Percentiles rank a stretch among this genome's conserved stretches.
These are phyloP conservation scores for Wickerhamiella domercqiae DNA, from an alignment of 805 yeast genomes.

Conservation along the genomic window DNA sequence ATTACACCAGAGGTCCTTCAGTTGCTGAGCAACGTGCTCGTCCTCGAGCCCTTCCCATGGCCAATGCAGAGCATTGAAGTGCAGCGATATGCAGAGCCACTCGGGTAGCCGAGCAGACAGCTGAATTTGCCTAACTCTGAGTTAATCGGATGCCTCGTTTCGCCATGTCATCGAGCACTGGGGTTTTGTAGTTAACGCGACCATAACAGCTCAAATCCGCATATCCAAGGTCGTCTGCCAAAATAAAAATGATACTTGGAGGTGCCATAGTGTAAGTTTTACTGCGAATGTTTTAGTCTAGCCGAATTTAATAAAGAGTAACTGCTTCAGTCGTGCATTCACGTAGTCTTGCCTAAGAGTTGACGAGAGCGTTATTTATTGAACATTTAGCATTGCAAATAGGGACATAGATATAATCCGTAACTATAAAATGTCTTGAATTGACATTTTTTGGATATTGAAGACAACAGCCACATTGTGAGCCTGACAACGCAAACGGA, in stretches of 20 bases:
- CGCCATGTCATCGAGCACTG: slow-evolving; percentile 34
- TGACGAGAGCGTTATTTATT: no score
- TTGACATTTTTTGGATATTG: no score
- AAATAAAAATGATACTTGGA: slow-evolving; percentile 40
- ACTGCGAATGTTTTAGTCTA: no score
- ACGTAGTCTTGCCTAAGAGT: no score
- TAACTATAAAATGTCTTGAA: no score
- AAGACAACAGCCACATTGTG: no score
- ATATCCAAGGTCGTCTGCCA: slow-evolving; percentile 49
- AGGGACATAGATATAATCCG: no score
- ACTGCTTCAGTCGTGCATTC: no score
- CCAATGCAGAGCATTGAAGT: slow-evolving; percentile 56
- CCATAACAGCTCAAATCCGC: slow-evolving; percentile 42
- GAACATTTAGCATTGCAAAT: no score
- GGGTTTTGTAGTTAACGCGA: slow-evolving; percentile 39
- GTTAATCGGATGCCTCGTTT: slow-evolving; percentile 34
- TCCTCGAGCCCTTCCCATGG: slow-evolving; percentile 42
- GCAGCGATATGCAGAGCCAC: slow-evolving; percentile 45
- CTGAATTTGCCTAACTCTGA: slow-evolving; percentile 48
- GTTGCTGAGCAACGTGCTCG: slow-evolving; percentile 31
- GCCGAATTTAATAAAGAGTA: no score
- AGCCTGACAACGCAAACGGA: no score
- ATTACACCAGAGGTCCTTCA: slow-evolving; percentile 31
- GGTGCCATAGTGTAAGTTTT: no score
- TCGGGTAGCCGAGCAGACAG: slow-evolving; percentile 52